Evolutionary conservation across 192 early-diverging fungal species (phyloP).

Genomic region (Kickxella alabastrina): DNA sequence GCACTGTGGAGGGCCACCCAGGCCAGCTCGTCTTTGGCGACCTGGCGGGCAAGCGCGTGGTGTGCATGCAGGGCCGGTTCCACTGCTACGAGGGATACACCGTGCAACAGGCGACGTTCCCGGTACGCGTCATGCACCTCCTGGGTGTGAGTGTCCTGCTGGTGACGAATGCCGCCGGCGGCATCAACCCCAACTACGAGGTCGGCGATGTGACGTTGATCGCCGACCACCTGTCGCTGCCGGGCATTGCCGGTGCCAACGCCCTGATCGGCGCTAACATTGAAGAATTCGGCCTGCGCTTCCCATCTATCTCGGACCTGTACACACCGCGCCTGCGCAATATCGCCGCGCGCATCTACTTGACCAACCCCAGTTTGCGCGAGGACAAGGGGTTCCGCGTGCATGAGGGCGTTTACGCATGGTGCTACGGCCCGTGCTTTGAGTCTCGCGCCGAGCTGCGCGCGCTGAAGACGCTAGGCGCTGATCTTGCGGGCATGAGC

Average conservation of each 20-base stretch:
- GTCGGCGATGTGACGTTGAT: conserved; percentile 84
- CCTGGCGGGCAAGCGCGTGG: conserved; percentile 66
- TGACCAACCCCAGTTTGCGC: conserved; percentile 31
- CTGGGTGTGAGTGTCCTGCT: conserved; percentile 72
- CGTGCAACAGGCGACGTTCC: conserved; percentile 72
- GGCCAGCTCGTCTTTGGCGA: conserved; percentile 77
- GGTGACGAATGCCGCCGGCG: conserved; percentile 89
- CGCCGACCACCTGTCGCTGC: conserved; percentile 75
- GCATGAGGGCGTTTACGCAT: conserved; percentile 81
- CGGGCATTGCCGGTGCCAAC: conserved; percentile 70
- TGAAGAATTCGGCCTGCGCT: conserved; percentile 77
- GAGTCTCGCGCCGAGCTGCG: conserved; percentile 86
- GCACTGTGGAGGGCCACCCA: conserved; percentile 58
- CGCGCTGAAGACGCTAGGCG: conserved; percentile 65
- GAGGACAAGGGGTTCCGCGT: conserved; percentile 49
- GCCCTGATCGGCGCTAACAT: conserved; percentile 86
- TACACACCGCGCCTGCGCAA: conserved; percentile 80
- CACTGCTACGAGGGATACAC: conserved; percentile 91
- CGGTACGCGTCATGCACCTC: conserved; percentile 81
- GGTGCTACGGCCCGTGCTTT: conserved; percentile 82
- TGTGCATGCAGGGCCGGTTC: conserved; percentile 89
- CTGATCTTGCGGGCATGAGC: conserved; percentile 90
- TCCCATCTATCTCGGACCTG: conserved; percentile 81
- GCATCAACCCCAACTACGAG: conserved; percentile 73
- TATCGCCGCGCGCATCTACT: conserved; percentile 40